phyloP scores from a whole-genome alignment of 495 filamentous ascomycete species.

The Physcia stellaris region DNA sequence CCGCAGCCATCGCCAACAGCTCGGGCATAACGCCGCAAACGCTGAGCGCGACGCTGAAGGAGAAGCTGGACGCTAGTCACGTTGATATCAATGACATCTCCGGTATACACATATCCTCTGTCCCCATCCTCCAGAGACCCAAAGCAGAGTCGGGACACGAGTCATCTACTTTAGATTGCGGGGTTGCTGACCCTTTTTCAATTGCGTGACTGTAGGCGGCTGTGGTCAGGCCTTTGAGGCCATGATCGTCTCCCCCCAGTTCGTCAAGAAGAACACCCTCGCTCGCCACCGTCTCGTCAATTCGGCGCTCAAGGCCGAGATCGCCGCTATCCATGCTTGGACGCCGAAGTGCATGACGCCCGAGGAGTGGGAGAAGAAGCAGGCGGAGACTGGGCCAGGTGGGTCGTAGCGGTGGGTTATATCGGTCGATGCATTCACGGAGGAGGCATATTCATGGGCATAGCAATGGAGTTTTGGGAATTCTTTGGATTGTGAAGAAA shows the following conservation, averaged over 20 bases:
- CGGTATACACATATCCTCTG: too few species aligned
- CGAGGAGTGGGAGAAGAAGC: conserved; percentile 76
- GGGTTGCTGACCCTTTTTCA: too few species aligned
- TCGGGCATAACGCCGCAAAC: conserved; percentile 54
- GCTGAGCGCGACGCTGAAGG: conserved; percentile 52
- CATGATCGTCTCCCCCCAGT: conserved; percentile 77
- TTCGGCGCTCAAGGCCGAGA: conserved; percentile 74
- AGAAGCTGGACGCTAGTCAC: conserved; percentile 63
- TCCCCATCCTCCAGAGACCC: too few species aligned
- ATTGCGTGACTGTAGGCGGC: conserved; percentile 61
- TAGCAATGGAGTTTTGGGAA: too few species aligned
- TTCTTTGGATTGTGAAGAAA: too few species aligned
- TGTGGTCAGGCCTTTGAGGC: conserved; percentile 93
- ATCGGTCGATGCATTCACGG: too few species aligned
- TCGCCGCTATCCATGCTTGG: conserved; percentile 96
- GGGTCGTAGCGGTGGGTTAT: neutral
- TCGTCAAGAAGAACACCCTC: conserved; percentile 75
- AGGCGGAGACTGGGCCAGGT: conserved; percentile 21
- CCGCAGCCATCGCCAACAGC: conserved; percentile 35
- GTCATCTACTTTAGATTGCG: too few species aligned
- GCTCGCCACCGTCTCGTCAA: conserved; percentile 86
- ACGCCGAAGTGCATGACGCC: conserved; percentile 92
- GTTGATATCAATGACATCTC: conserved; percentile 91
- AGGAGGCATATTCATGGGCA: too few species aligned
- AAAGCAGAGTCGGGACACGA: too few species aligned